Percentiles rank a stretch among this genome's conserved stretches.
Evolutionary conservation across 2,329 filamentous ascomycete genomes (phyloP).

Genomic region (Alternaria sp.): DNA sequence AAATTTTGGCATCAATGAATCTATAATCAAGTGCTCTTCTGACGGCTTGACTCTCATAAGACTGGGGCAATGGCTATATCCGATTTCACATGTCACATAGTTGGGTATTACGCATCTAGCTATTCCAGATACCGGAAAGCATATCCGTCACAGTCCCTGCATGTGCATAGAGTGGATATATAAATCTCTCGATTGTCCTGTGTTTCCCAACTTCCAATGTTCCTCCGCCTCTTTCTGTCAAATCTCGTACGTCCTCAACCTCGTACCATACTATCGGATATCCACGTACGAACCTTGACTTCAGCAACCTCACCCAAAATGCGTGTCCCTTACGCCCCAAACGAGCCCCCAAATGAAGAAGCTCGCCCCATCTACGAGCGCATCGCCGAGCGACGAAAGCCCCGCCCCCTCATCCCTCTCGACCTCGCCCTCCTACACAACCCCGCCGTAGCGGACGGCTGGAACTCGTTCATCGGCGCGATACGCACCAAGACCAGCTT

Average conservation of each 20-base stretch:
- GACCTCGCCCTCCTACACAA: slow-evolving; percentile 66
- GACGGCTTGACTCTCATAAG: background rate
- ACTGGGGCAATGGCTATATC: background rate
- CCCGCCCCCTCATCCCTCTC: slow-evolving; percentile 63
- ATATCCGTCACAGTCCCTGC: slow-evolving; percentile 10
- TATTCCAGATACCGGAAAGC: slow-evolving; percentile 14
- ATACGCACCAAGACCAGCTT: slow-evolving; percentile 65
- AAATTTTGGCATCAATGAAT: background rate
- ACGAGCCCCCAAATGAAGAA: slow-evolving; percentile 57
- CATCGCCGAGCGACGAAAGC: slow-evolving; percentile 62
- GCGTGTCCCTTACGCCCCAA: slow-evolving; percentile 66
- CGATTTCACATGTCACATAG: background rate
- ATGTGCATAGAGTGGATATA: slow-evolving; percentile 11
- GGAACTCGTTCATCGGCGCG: slow-evolving; percentile 67
- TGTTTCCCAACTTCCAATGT: background rate
- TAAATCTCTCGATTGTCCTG: slow-evolving; percentile 6
- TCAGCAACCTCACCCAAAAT: slow-evolving; percentile 48
- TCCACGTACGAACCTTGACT: slow-evolving; percentile 11
- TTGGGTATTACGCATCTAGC: background rate
- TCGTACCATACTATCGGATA: background rate
- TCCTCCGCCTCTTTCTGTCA: background rate
- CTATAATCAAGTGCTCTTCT: background rate
- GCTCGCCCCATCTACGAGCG: slow-evolving; percentile 59
- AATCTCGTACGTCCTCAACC: background rate
- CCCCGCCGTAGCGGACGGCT: slow-evolving; percentile 65